A percentile compares a stretch with the other conserved stretches of the same genome.
Conservation (phyloP, 2,329 filamentous ascomycete genomes). For the Knufia petricola region DNA sequence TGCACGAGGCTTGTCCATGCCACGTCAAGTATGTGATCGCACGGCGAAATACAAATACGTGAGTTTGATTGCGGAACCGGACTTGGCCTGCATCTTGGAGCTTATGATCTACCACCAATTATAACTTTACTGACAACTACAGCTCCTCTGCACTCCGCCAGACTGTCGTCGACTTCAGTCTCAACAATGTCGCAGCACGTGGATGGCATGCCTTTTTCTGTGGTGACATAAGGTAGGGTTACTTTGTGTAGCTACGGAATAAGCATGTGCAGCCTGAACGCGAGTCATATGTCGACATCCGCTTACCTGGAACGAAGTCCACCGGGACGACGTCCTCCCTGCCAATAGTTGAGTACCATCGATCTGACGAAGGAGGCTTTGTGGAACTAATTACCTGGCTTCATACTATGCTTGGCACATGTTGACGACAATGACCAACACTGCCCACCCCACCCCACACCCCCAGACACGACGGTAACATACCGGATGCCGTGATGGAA, state of each 20-base stretch:
- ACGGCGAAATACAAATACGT: not conserved
- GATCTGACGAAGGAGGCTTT: not conserved
- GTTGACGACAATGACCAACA: constrained; percentile 3
- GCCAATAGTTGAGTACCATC: not conserved
- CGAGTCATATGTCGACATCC: constrained; percentile 1
- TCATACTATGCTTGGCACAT: constrained; percentile 2
- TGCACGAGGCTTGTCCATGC: not conserved
- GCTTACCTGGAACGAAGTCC: not conserved
- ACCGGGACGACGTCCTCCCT: not conserved
- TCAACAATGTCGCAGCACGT: not conserved
- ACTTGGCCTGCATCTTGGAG: not conserved
- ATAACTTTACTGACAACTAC: not conserved
- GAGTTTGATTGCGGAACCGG: not conserved
- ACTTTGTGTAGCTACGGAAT: not conserved
- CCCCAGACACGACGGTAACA: not conserved
- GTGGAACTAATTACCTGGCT: constrained; percentile 2
- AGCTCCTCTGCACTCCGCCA: not conserved
- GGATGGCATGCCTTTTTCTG: not conserved
- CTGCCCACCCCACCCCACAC: not conserved
- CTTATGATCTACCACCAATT: not conserved
- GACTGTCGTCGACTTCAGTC: not conserved
- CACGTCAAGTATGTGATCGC: not conserved
- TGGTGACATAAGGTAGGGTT: not conserved
- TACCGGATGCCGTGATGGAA: not conserved
- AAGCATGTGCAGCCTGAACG: not conserved